These are phyloP conservation scores for Fusarium heterosporum DNA, from an alignment of 2,329 filamentous ascomycete genomes.

Conservation along the genomic window DNA sequence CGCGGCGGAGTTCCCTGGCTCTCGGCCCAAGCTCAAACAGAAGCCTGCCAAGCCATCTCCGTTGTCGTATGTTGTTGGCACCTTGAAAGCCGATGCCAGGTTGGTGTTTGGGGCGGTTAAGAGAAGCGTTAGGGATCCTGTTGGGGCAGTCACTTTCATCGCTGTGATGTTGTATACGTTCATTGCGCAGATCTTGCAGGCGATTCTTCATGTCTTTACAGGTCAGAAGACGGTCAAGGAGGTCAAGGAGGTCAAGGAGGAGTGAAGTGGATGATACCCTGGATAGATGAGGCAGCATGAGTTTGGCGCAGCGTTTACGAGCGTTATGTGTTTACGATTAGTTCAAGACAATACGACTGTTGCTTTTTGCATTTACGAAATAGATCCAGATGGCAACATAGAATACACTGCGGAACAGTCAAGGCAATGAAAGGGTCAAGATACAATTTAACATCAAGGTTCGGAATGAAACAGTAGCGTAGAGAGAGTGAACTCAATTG, in stretches of 20 bases:
- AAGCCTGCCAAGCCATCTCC: conserved; percentile 40
- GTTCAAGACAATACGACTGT: background rate
- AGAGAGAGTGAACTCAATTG: background rate
- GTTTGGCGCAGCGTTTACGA: background rate
- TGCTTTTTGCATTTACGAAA: background rate
- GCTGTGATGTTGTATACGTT: conserved; percentile 24
- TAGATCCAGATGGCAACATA: background rate
- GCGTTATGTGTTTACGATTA: background rate
- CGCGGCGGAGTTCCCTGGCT: conserved; percentile 45
- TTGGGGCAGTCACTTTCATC: conserved; percentile 21
- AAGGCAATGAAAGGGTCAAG: too few relatives aligned
- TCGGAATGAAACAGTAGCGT: too few relatives aligned
- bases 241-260: background rate
- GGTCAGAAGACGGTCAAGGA: background rate
- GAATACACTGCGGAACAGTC: too few relatives aligned
- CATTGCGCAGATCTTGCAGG: conserved; percentile 17
- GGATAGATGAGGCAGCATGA: background rate
- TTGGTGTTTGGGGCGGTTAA: conserved; percentile 35
- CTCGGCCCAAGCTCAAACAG: conserved; percentile 40
- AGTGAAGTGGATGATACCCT: conserved; percentile 1
- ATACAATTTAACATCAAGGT: too few relatives aligned
- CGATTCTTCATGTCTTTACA: conserved; percentile 17
- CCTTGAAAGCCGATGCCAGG: conserved; percentile 33
- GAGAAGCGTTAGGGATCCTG: conserved; percentile 34
- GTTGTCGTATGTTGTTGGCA: conserved; percentile 37